Percentiles rank a stretch among this genome's conserved stretches.
Evolutionary conservation across 1,284 basidiomycete species (phyloP).

Genomic region (Puccinia sorghi): DNA sequence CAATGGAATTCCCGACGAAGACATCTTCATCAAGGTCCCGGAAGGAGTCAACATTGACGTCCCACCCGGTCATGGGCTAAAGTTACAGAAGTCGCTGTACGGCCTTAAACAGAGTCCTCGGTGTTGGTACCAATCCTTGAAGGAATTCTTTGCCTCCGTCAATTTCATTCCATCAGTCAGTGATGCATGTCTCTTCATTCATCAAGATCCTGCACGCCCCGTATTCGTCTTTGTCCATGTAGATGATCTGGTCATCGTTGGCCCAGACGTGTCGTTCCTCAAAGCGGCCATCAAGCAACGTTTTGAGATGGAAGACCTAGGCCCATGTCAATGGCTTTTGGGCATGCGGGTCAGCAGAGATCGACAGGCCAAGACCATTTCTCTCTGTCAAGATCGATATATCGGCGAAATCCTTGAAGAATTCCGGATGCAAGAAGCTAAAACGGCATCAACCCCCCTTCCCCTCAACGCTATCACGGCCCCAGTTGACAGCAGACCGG

Average conservation of each 20-base stretch:
- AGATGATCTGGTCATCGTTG: constrained; percentile 13
- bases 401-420: constrained; percentile 18
- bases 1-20: too few species aligned
- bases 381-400: constrained; percentile 26
- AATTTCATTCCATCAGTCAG: too few species aligned
- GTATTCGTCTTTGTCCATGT: constrained; percentile 33
- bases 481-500: neutral
- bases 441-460: neutral
- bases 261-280: neutral
- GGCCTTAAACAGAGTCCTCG: constrained; percentile 27
- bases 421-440: constrained; percentile 5
- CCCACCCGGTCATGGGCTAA: neutral
- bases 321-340: neutral
- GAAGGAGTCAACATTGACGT: neutral
- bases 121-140: constrained; percentile 10
- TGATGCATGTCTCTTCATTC: neutral
- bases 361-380: neutral
- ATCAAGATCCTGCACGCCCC: neutral
- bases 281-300: neutral
- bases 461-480: neutral
- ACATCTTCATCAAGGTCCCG: constrained; percentile 11
- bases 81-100: constrained; percentile 20
- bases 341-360: neutral
- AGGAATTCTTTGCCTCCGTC: neutral
- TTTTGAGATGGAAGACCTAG: constrained; percentile 22